Base-by-base conservation (phyloP, 768 basidiomycete genomes). In the Gloeophyllum trabeum region DNA sequence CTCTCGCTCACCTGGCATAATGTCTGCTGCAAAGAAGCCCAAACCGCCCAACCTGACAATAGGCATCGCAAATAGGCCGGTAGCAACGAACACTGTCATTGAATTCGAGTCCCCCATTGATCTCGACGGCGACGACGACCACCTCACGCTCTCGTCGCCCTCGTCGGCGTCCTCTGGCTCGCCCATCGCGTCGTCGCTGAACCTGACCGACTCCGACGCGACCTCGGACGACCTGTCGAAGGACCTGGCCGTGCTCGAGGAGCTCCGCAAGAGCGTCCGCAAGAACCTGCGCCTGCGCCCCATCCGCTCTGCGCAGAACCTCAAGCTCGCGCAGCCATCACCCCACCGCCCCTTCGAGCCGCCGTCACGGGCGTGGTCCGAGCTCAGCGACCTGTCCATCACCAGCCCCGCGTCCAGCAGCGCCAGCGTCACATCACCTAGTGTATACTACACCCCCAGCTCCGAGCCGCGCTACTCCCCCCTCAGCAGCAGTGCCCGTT, bases 221-320 rank as follows among this genome's bases (percentile, higher is more conserved):
- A 57, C 56, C 42, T 46, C 53, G 4, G 83, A 79, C 50, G 82
- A 86, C 48, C 63, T 89, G 42, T 69, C 74, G 13, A 73, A 75
- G 47, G 82, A 81, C 46, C 66, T 89, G 28, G 76, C 70, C 10
- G 71, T 70, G 42, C 73, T 90, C 28, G 79, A 83, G 44, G 62
- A 72, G 50, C 69, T 90, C 5, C 73, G 87, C 24, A 69, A 72
- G 49, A 83, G 66, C 50, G 81, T 90, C 2, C 75, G 80, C 60
- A 70, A 76, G 59, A 90, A 90, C 51, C 71, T 90, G 26, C 78
- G 76, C 44, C 68, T 90, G 25, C 73, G 87, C 18, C 87, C 88
- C 22, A 81, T 90, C 43, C 36, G 36, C 20, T 37, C 36, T 19
- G 36, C 20, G 36, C 12, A 10, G 10, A 21, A 21, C 36, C 36